These are phyloP conservation scores for Euphorbia pulcherrima DNA, from an alignment of 345 rosid genomes.

Conservation along the genomic window DNA sequence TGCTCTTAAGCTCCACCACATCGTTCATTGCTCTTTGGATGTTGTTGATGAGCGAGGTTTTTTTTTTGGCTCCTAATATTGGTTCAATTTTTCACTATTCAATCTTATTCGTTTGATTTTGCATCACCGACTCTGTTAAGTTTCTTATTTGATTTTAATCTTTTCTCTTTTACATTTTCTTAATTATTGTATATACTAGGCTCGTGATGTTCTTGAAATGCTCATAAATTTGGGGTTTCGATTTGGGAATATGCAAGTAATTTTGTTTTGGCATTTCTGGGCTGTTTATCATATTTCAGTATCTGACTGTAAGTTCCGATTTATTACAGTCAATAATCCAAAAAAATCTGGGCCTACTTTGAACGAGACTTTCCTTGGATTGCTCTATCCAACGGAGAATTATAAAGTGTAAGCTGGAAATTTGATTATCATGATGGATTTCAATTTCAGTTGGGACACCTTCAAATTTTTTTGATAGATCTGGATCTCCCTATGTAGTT, in stretches of 20 bases:
- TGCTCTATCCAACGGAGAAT: conserved; percentile 86
- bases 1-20: conserved; percentile 91
- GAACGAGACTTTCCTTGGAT: conserved; percentile 88
- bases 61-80: too few species aligned
- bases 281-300: not conserved
- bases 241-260: not conserved
- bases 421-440: not conserved
- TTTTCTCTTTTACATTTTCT: not conserved
- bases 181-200: not conserved
- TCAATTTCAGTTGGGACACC: not conserved
- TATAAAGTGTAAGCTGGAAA: conserved; percentile 74
- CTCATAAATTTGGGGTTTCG: not conserved
- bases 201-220: not conserved
- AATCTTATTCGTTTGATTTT: not conserved
- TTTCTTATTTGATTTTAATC: not conserved
- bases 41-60: conserved; percentile 91
- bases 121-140: not conserved
- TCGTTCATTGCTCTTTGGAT: conserved; percentile 93
- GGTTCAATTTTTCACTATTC: not conserved
- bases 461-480: not conserved
- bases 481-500: not conserved
- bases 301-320: conserved; percentile 13
- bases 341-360: conserved; percentile 69
- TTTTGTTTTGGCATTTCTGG: not conserved
- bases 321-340: conserved; percentile 73